Conservation (phyloP, 2,329 filamentous ascomycete species). For the Xylariomycetidae sp. region DNA sequence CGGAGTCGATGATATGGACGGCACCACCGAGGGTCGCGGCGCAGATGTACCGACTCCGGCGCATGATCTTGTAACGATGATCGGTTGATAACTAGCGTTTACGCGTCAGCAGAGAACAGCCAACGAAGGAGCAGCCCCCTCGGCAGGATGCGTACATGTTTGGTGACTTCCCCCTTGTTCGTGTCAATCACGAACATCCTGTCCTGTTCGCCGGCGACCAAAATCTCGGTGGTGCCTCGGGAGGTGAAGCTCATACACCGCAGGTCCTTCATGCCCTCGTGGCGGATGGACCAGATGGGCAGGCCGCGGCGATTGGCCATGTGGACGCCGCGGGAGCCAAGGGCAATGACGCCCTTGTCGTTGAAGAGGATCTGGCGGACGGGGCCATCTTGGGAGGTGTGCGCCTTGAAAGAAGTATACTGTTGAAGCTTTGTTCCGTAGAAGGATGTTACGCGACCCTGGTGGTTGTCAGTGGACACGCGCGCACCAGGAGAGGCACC, state of each 20-base stretch:
- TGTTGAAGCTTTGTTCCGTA: constrained; percentile 77
- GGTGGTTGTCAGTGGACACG: constrained; percentile 5
- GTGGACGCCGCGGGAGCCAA: constrained; percentile 79
- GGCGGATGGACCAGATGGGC: constrained; percentile 79
- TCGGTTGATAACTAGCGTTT: constrained; percentile 56
- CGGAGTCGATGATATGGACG: constrained; percentile 80
- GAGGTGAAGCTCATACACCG: constrained; percentile 94
- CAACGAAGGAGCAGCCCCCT: not conserved
- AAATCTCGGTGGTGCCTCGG: constrained; percentile 72
- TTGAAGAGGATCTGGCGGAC: constrained; percentile 88
- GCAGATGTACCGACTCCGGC: constrained; percentile 82
- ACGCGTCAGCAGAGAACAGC: not conserved
- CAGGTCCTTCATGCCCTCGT: constrained; percentile 75
- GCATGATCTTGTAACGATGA: constrained; percentile 85
- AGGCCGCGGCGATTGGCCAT: constrained; percentile 78
- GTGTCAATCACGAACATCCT: constrained; percentile 74
- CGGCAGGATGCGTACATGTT: constrained; percentile 42
- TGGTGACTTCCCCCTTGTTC: constrained; percentile 64
- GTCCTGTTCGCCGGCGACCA: constrained; percentile 82
- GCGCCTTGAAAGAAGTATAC: constrained; percentile 86
- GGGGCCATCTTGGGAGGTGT: constrained; percentile 64
- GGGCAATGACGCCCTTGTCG: constrained; percentile 81
- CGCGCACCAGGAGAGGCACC: not conserved
- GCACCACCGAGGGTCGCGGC: constrained; percentile 78
- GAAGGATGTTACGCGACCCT: constrained; percentile 88